Conservation (phyloP, 371 early-diverging fungal species). For the Parasitella parasitica region DNA sequence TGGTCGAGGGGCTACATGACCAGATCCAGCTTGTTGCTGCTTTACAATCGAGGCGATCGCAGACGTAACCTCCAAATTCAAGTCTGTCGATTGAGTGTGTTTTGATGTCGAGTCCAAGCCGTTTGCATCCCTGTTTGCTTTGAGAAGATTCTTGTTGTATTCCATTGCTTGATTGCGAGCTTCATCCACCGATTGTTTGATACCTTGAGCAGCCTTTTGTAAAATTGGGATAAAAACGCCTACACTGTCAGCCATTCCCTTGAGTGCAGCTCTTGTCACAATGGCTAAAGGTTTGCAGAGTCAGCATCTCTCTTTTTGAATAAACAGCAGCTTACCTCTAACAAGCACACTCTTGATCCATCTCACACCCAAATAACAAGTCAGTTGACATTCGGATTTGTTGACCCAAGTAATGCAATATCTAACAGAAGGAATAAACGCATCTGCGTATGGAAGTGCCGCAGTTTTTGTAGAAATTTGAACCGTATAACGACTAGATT, state of each 20-base stretch:
- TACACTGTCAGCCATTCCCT: slow-evolving; percentile 44
- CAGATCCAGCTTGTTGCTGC: neutral
- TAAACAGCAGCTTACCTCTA: slow-evolving; percentile 31
- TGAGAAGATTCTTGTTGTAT: neutral
- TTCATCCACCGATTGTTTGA: neutral
- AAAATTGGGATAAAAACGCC: slow-evolving; percentile 31
- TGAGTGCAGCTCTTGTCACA: slow-evolving; percentile 42
- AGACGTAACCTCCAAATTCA: neutral
- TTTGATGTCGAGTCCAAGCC: neutral
- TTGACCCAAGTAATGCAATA: slow-evolving; percentile 57
- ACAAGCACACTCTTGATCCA: slow-evolving; percentile 58
- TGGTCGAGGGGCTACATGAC: neutral
- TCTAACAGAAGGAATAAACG: slow-evolving; percentile 54
- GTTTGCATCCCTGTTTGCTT: neutral
- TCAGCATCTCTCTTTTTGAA: neutral
- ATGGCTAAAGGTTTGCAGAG: too few species aligned
- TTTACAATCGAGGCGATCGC: neutral
- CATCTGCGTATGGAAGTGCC: slow-evolving; percentile 58
- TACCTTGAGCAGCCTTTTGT: slow-evolving; percentile 14
- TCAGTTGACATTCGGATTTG: slow-evolving; percentile 47
- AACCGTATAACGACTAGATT: slow-evolving; percentile 39
- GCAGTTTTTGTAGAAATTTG: slow-evolving; percentile 49
- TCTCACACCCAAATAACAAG: slow-evolving; percentile 50
- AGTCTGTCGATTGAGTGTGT: neutral
- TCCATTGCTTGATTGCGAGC: neutral